phyloP scores from a whole-genome alignment of 352 stramenopile species.

The Phytophthora sp. region DNA sequence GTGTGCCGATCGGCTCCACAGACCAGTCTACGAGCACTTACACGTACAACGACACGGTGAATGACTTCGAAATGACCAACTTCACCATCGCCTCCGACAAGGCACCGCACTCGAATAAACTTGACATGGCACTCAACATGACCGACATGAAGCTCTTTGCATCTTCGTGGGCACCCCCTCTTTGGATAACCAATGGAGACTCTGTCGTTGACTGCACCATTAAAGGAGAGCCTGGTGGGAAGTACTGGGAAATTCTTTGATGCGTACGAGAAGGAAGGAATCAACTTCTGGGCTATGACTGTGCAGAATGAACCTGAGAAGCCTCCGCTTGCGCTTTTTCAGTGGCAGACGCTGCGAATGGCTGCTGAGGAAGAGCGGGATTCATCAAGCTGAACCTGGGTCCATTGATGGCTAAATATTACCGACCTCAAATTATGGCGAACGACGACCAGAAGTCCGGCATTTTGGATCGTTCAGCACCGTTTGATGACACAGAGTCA shows the following conservation, averaged over 20 bases:
- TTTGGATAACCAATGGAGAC: conserved; percentile 81
- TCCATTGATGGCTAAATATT: conserved; percentile 55
- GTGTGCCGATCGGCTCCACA: conserved; percentile 65
- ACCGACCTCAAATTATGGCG: conserved; percentile 77
- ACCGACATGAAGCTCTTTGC: conserved; percentile 63
- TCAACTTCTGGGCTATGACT: conserved; percentile 75
- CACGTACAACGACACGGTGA: conserved; percentile 52
- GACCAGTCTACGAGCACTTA: conserved; percentile 73
- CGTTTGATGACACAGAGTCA: conserved; percentile 44
- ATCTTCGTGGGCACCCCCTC: conserved; percentile 72
- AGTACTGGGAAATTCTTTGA: conserved; percentile 75
- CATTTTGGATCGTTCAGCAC: conserved; percentile 37
- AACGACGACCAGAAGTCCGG: conserved; percentile 79
- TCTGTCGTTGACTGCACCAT: conserved; percentile 46
- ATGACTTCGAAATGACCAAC: conserved; percentile 51
- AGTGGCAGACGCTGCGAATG: conserved; percentile 57
- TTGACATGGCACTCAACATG: conserved; percentile 38
- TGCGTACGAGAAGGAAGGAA: conserved; percentile 58
- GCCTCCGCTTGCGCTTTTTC: conserved; percentile 27
- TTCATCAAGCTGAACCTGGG: conserved; percentile 75
- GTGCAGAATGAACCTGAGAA: conserved; percentile 80
- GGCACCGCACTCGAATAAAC: conserved; percentile 33
- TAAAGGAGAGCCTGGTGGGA: conserved; percentile 40
- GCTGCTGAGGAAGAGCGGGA: conserved; percentile 35
- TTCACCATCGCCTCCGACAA: conserved; percentile 79